Conservation (phyloP, 2,329 filamentous ascomycete species). For the Paecilomyces fulvus region DNA sequence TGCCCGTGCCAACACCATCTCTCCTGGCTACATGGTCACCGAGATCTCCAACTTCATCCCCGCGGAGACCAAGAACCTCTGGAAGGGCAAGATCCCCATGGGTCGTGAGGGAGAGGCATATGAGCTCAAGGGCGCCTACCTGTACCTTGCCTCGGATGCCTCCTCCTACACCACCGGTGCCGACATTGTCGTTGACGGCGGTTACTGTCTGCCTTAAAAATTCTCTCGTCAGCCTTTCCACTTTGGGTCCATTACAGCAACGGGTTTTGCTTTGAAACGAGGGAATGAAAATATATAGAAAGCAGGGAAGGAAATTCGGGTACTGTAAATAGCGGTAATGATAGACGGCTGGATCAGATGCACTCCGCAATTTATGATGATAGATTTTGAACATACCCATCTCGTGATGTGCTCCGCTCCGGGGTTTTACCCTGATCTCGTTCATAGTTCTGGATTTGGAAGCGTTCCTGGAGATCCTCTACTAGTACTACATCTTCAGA, state of each 20-base stretch:
- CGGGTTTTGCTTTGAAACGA: neutral
- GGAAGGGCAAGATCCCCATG: constrained; percentile 74
- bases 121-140: constrained; percentile 65
- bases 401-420: neutral
- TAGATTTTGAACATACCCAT: neutral
- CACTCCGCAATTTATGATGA: neutral
- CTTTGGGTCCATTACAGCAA: neutral
- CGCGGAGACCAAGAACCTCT: constrained; percentile 59
- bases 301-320: neutral
- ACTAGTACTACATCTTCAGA: no score
- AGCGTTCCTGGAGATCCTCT: neutral
- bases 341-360: neutral
- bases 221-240: neutral
- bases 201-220: constrained; percentile 21
- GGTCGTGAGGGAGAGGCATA: constrained; percentile 62
- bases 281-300: neutral
- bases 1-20: constrained; percentile 63
- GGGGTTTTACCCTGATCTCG: neutral
- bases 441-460: neutral
- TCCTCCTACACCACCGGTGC: constrained; percentile 42
- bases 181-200: constrained; percentile 42
- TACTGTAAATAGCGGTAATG: neutral
- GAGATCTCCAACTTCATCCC: constrained; percentile 61
- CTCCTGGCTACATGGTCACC: constrained; percentile 67
- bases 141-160: constrained; percentile 40